Evolutionary conservation across 2,329 filamentous ascomycete species (phyloP), one percentile per base, ranked within the genome.

Genomic region (Xylaria sp.): DNA sequence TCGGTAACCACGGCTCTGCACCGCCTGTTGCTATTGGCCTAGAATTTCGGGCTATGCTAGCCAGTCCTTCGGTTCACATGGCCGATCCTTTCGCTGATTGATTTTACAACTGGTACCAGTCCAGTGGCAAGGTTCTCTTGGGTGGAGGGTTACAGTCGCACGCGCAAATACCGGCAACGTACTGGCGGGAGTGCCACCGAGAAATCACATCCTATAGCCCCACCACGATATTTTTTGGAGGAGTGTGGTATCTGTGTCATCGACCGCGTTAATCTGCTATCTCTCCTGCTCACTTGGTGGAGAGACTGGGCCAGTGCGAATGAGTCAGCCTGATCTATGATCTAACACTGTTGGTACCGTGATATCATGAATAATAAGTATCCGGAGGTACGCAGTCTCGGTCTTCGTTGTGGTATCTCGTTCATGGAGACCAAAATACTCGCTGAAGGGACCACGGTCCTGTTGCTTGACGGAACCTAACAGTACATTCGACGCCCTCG

Each of bases 391-490:
- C 64, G 58, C 65, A 66, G 62, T 64, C 63, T 67, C 61, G 29
- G 13, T 57, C 58, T 64, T 56, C 63, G 48, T 38, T 63, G 41
- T 65, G 10, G 44, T 67, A 48, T 69, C 44, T 67, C 44, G 27
- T 73, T 68, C 67, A 73, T 74, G 73, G 72, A 71, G 64, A 63
- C 59, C 62, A 66, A 64, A 67, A 69, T 73, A 69, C 66, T 73
- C 15, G 68, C 68, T 23, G 55, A 68, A 70, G 68, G 71, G 71
- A 65, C 70, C 53, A 65, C 59, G 55, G 68, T 70, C 70, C 67
- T 73, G 47, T 51, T 70, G 60, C 71, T 73, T 40, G 73, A 73
- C 65, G 67, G 65, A 58, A 74, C 70, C 60, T 73, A 73, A 57
- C 63, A 64, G 61, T 47, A 33, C 51, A 43, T 61, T 41, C 35